Base-by-base conservation (phyloP, 2,329 filamentous ascomycete genomes). In the Fusarium sp. region DNA sequence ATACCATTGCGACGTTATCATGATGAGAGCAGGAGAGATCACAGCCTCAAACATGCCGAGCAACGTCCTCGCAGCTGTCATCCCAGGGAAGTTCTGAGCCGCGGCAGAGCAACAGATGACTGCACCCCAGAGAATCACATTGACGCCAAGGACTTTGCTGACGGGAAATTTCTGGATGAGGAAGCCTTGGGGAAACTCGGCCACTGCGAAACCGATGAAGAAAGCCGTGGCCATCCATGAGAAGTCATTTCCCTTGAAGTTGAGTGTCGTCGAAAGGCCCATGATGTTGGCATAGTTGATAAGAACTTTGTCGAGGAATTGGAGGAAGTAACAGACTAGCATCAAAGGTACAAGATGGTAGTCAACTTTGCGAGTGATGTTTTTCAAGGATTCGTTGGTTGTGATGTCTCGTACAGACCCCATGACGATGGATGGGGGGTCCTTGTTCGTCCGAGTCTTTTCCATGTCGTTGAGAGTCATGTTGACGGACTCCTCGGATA, bases 11-110 rank as follows among this genome's bases (percentile, higher is more conserved):
- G 73, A 75, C 1, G 87, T 84, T 60, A 88, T 85, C 80, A 88
- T 83, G 83, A 87, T 87, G 63, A 87, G 86, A n/a, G 84, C 84
- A 3, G 86, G 86, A 0, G 85, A 86, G 38, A 88, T 86, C 2
- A 84, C 82, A 0, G 86, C 84, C 79, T 88, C 86, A 33, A 87
- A 85, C 17, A 84, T 76, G 6, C 86, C 87, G 3, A 88, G 81
- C 3, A 88, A 73, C 38, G 85, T 84, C 1, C 86, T 82, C 56
- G 83, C 84, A 5, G 83, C 81, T 3, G 83, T 82, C 37, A 86
- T 79, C 0, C 84, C 83, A 0, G 81, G 80, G 65, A 86, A 88
- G 68, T 81, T 83, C 7, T 80, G 78, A 38, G 80, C 83, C 4
- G 81, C 82, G 1, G 86, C 85, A 14, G 83, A 47, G 12, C 43